Base-by-base conservation (phyloP, 2,329 filamentous ascomycete genomes). In the Nemania diffusa region DNA sequence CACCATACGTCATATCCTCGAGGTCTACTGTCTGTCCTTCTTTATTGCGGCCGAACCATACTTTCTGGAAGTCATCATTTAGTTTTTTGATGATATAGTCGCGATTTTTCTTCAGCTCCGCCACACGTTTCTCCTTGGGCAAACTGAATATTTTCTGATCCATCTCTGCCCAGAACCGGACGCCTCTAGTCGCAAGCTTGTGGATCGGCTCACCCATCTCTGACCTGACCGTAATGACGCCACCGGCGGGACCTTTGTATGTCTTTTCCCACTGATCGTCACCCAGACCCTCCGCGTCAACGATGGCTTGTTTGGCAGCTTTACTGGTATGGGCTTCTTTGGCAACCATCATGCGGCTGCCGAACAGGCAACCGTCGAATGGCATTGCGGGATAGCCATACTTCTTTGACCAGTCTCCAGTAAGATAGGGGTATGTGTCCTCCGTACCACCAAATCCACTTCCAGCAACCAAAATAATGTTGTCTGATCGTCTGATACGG, bases 191-290 rank as follows among this genome's bases (percentile, higher is more conserved):
- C 17, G 96, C 97, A 67, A 99, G 88, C 84, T 99, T 99, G 85
- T 99, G 96, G 69, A 99, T 99, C 5, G 96, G 97, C 85, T 99
- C 96, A 52, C 96, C 97, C 97, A 99, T 99, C 82, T 99, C 96
- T 1, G 96, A 99, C 71, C 94, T 90, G 56, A 99, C 96, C 29
- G 96, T 99, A 75, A 99, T 95, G 70, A 99, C 90, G 78, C 96
- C 96, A 75, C 96, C 96, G 64, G 94, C 92, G 27, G 94, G 87
- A 20, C 92, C 93, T 83, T 95, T 93, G 84, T 97, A 97, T 5
- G 93, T 97, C 82, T 94, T 90, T 81, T 97, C 94, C 94, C 94
- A 97, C 72, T 95, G 87, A 69, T 79, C 80, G 76, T 97, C 94
- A 57, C 92, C 91, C 40, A 97, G 84, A 78, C 94, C 94, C 67